phyloP scores from a whole-genome alignment of 2,329 filamentous ascomycete species.

The Aspergillus unguis region DNA sequence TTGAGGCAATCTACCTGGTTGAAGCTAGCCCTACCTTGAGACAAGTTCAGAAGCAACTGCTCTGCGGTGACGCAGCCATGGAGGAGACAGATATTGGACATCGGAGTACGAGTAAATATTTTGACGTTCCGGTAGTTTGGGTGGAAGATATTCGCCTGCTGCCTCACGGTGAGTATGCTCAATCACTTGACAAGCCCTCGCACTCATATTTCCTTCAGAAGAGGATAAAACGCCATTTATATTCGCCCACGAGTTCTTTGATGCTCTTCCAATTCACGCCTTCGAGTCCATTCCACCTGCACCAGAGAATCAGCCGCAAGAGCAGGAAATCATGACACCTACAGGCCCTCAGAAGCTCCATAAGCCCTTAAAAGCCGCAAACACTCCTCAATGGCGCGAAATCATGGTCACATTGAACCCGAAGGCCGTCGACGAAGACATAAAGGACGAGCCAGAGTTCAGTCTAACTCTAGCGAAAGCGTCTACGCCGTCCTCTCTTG shows the following conservation, averaged over 20 bases:
- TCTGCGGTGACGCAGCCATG: conserved; percentile 71
- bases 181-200: not conserved
- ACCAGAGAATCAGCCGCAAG: conserved; percentile 44
- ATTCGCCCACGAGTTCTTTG: conserved; percentile 97
- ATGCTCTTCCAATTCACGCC: conserved; percentile 91
- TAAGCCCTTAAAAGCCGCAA: conserved; percentile 39
- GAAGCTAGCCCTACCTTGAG: conserved; percentile 84
- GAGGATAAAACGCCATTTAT: conserved; percentile 80
- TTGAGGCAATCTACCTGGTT: conserved; percentile 88
- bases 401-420: conserved; percentile 70
- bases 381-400: conserved; percentile 70
- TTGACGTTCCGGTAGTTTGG: conserved; percentile 76
- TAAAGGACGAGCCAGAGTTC: conserved; percentile 69
- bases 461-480: conserved; percentile 73
- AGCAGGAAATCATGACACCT: conserved; percentile 49
- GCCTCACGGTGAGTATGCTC: conserved; percentile 56
- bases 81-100: conserved; percentile 70
- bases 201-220: conserved; percentile 42
- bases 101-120: conserved; percentile 72
- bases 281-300: conserved; percentile 71
- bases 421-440: conserved; percentile 51
- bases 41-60: conserved; percentile 71
- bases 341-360: conserved; percentile 48
- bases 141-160: conserved; percentile 84
- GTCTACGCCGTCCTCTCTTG: conserved; percentile 76